phyloP scores from a whole-genome alignment of 164 flowering plant genomes.

The Vitis rotundifolia region DNA sequence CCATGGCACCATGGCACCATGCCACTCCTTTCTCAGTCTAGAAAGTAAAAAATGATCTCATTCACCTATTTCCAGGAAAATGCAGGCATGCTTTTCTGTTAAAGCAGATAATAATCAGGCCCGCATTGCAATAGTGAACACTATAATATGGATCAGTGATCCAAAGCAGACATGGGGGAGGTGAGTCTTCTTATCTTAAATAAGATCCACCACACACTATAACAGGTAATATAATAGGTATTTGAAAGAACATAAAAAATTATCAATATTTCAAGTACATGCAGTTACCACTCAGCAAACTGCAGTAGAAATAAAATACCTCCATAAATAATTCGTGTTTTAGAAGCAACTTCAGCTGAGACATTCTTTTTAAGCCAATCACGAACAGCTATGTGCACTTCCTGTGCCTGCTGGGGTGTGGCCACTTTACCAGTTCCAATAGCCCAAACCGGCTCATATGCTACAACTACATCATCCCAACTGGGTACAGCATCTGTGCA shows the following conservation, averaged over 20 bases:
- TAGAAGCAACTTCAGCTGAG: constrained; percentile 83
- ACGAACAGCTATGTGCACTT: constrained; percentile 92
- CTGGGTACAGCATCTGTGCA: constrained; percentile 81
- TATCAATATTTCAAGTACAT: too few species aligned
- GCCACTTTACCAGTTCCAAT: constrained; percentile 99
- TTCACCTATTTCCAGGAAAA: not conserved
- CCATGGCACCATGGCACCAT: not conserved
- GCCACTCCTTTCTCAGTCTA: not conserved
- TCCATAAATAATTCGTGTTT: constrained; percentile 95
- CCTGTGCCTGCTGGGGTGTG: constrained; percentile 89
- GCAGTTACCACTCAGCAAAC: not conserved
- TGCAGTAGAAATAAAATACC: constrained; percentile 39
- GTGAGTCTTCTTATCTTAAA: not conserved
- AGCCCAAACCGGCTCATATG: constrained; percentile 99
- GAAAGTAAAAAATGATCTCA: too few species aligned
- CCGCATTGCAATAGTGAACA: not conserved
- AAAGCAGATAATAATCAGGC: not conserved
- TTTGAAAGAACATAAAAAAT: not conserved
- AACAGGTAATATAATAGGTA: not conserved
- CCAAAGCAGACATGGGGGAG: not conserved
- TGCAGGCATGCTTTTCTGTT: not conserved
- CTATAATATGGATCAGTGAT: not conserved
- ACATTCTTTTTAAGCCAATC: constrained; percentile 94
- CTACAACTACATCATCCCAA: constrained; percentile 91
- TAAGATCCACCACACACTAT: not conserved